Percentiles rank a stretch among this genome's conserved stretches.
Evolutionary conservation across 164 flowering plant species (phyloP).

Genomic region (Saururus chinensis): DNA sequence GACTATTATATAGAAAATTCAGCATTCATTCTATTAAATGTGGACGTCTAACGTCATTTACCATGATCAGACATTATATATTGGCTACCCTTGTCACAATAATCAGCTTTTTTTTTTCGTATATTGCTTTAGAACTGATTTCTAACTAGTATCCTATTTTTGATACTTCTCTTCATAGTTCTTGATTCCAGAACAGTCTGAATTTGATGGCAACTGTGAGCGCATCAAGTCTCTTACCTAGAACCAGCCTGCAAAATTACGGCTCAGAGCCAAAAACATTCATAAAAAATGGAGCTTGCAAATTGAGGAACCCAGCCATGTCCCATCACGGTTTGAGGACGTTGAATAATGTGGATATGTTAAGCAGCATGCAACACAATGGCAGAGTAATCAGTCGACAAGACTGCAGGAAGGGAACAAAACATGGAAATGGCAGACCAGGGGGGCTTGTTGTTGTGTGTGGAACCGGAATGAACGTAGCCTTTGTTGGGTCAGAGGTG

Average conservation of each 20-base stretch:
- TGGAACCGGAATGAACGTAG: constrained; percentile 37
- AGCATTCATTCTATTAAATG: no score
- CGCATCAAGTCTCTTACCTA: constrained; percentile 36
- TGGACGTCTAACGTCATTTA: no score
- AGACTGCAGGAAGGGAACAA: constrained; percentile 4
- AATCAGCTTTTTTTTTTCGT: no score
- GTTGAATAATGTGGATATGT: constrained; percentile 23
- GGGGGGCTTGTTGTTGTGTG: constrained; percentile 18
- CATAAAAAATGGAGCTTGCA: not conserved
- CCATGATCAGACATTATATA: no score
- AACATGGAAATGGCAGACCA: constrained; percentile 9
- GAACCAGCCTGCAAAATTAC: constrained; percentile 11
- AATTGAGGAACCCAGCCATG: constrained; percentile 18
- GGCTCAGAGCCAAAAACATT: constrained; percentile 16
- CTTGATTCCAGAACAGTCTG: not conserved
- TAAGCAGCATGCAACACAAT: constrained; percentile 13
- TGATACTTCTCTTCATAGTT: not conserved
- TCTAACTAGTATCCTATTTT: no score
- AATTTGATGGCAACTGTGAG: constrained; percentile 34
- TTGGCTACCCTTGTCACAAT: no score
- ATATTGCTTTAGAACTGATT: no score
- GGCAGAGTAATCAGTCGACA: constrained; percentile 10
- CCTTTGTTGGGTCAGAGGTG: constrained; percentile 54
- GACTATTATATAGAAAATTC: no score
- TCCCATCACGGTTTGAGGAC: constrained; percentile 48